Evolutionary conservation across 2,329 filamentous ascomycete genomes (phyloP), one percentile per base, ranked within the genome.

Genomic region (Penicillium capsulatum): DNA sequence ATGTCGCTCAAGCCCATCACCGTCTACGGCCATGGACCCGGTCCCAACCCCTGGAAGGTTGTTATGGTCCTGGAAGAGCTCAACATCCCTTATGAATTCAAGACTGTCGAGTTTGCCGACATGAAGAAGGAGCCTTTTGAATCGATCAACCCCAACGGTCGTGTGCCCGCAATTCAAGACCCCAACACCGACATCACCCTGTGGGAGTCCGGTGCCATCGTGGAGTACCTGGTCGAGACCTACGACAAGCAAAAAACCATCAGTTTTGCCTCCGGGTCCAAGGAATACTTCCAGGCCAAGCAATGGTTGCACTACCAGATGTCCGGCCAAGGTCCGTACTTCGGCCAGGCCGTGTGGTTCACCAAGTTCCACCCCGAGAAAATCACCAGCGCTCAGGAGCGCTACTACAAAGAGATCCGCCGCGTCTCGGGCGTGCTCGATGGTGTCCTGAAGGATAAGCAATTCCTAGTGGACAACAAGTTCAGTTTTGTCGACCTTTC

Each of bases 251-350:
- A 65, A 2, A 45, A 59, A 32, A 60, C 55, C 36, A 43, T 72
- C 19, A 64, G 59, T 29, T 72, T 68, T 40, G 48, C 41, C 3
- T 17, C 49, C 1, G 57, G 58, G 2, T 58, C 57, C 2, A 51
- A 60, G 5, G 67, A 70, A 13, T 55, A 51, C 32, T 67, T 63
- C 43, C 54, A 61, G 2, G 61, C 62, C 5, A 65, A 65, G 40
- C 69, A 72, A 36, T 74, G 68, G 68, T 60, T 73, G 3, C 64
- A 62, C 47, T 74, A 66, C 54, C 70, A 74, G 51, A 53, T 59
- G 15, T 64, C 64, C 3, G 70, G 70, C 7, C 71, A 74, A 40
- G 72, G 70, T 0, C 72, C 72, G 1, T 74, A 74, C 50, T 74
- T 64, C 42, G 73, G 72, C 3, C 72, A 74, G 51, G 57, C 58